Conservation (phyloP, 768 basidiomycete species). For the Auriscalpium orientale region DNA sequence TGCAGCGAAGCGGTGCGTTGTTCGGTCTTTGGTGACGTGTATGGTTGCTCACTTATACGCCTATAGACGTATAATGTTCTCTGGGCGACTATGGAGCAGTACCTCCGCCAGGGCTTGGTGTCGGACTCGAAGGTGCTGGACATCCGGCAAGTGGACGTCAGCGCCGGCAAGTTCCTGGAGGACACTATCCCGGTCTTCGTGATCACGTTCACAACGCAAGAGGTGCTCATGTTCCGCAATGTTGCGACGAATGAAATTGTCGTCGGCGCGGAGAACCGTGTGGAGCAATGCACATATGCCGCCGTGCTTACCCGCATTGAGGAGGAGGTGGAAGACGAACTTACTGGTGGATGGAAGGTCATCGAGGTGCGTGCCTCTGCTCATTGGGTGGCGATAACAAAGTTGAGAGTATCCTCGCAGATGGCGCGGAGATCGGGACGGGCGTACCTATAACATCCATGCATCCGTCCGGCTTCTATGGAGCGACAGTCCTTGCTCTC, state of each 20-base stretch:
- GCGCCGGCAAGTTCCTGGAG: slow-evolving; percentile 85
- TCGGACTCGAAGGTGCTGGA: slow-evolving; percentile 93
- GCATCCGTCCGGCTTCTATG: not conserved
- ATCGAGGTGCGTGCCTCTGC: slow-evolving; percentile 61
- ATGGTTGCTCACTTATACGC: too few species aligned
- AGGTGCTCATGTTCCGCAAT: slow-evolving; percentile 86
- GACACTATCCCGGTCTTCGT: slow-evolving; percentile 87
- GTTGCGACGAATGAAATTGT: slow-evolving; percentile 81
- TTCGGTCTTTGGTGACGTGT: not conserved
- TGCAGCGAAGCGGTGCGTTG: slow-evolving; percentile 86
- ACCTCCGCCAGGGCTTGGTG: slow-evolving; percentile 81
- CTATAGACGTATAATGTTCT: slow-evolving; percentile 91
- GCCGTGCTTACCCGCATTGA: slow-evolving; percentile 86
- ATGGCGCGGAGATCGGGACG: slow-evolving; percentile 2
- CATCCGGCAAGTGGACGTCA: slow-evolving; percentile 93
- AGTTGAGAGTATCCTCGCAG: not conserved
- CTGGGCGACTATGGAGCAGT: slow-evolving; percentile 96
- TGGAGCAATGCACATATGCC: slow-evolving; percentile 90
- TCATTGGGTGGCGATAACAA: not conserved
- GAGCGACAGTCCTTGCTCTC: too few species aligned
- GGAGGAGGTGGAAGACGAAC: slow-evolving; percentile 82
- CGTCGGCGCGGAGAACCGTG: slow-evolving; percentile 82
- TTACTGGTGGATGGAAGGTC: slow-evolving; percentile 98
- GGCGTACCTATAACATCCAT: not conserved
- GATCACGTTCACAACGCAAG: slow-evolving; percentile 88